These are phyloP conservation scores for Blastobotrys terrestris DNA, from an alignment of 805 yeast species.

Conservation along the genomic window DNA sequence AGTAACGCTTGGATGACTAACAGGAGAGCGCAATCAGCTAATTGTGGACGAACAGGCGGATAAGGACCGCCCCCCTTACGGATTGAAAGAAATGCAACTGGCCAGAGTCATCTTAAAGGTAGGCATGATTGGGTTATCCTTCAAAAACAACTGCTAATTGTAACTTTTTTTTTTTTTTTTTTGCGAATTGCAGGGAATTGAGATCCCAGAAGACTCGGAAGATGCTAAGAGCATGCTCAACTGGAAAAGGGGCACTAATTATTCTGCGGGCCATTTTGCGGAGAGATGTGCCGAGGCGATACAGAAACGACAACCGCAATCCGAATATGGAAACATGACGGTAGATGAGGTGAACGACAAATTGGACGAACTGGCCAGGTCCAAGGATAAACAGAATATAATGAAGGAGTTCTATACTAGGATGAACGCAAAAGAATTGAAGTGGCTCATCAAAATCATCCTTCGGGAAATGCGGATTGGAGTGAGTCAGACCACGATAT, in stretches of 20 bases:
- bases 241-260: slow-evolving; percentile 43
- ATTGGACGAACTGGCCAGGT: slow-evolving; percentile 41
- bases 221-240: slow-evolving; percentile 47
- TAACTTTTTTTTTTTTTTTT: neutral
- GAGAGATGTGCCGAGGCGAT: slow-evolving; percentile 45
- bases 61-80: slow-evolving; percentile 45
- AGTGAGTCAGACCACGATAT: slow-evolving; percentile 51
- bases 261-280: slow-evolving; percentile 42
- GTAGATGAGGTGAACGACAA: slow-evolving; percentile 45
- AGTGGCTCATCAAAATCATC: slow-evolving; percentile 63
- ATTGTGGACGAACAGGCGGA: slow-evolving; percentile 52
- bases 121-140: too few relatives aligned
- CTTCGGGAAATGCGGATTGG: slow-evolving; percentile 44
- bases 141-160: neutral
- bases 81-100: slow-evolving; percentile 57
- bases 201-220: slow-evolving; percentile 52
- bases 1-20: slow-evolving; percentile 15
- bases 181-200: slow-evolving; percentile 36
- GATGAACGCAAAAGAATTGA: slow-evolving; percentile 56
- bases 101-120: slow-evolving; percentile 40
- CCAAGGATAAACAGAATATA: slow-evolving; percentile 37
- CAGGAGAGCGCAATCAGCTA: slow-evolving; percentile 1
- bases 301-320: slow-evolving; percentile 41
- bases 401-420: slow-evolving; percentile 45
- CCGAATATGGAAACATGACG: slow-evolving; percentile 33